A percentile compares a stretch with the other conserved stretches of the same genome.
phyloP scores from a whole-genome alignment of 495 filamentous ascomycete genomes.

The Penicillium chermesinum region DNA sequence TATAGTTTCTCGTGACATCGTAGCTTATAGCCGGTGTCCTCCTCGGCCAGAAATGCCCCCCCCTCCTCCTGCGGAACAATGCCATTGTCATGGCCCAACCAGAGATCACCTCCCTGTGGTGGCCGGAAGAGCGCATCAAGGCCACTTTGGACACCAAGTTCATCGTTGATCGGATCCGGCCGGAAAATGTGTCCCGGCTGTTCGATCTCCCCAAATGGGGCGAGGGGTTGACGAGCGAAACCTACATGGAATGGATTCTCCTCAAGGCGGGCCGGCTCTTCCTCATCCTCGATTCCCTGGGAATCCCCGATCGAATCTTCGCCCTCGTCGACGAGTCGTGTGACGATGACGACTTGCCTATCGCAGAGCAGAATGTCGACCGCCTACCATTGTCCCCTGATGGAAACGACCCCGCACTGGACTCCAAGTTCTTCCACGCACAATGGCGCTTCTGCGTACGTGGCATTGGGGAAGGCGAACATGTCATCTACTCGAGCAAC shows the following conservation, averaged over 20 bases:
- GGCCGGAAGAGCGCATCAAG: slow-evolving; percentile 73
- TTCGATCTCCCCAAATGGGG: slow-evolving; percentile 72
- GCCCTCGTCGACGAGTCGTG: slow-evolving; percentile 77
- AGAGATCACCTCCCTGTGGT: slow-evolving; percentile 57
- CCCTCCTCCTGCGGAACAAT: slow-evolving; percentile 8
- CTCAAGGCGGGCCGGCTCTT: slow-evolving; percentile 74
- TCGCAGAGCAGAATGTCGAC: slow-evolving; percentile 66
- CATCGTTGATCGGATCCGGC: slow-evolving; percentile 60
- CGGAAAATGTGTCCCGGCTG: slow-evolving; percentile 58
- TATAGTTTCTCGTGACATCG: no score
- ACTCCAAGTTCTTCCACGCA: slow-evolving; percentile 69
- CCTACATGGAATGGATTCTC: slow-evolving; percentile 90
- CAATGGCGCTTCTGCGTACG: slow-evolving; percentile 80
- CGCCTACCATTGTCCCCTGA: slow-evolving; percentile 56
- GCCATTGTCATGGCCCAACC: slow-evolving; percentile 24
- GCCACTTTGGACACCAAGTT: slow-evolving; percentile 66
- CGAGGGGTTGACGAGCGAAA: slow-evolving; percentile 83
- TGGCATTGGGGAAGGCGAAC: slow-evolving; percentile 62
- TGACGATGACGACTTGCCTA: slow-evolving; percentile 84
- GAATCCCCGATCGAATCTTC: slow-evolving; percentile 80
- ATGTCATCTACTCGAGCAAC: slow-evolving; percentile 67
- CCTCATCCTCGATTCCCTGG: slow-evolving; percentile 73
- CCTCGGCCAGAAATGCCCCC: not conserved
- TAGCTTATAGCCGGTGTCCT: not conserved
- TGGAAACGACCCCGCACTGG: slow-evolving; percentile 55